Percentiles rank a stretch among this genome's conserved stretches.
These are phyloP conservation scores for Cetraspora pellucida DNA, from an alignment of 192 early-diverging fungal genomes.

Conservation along the genomic window DNA sequence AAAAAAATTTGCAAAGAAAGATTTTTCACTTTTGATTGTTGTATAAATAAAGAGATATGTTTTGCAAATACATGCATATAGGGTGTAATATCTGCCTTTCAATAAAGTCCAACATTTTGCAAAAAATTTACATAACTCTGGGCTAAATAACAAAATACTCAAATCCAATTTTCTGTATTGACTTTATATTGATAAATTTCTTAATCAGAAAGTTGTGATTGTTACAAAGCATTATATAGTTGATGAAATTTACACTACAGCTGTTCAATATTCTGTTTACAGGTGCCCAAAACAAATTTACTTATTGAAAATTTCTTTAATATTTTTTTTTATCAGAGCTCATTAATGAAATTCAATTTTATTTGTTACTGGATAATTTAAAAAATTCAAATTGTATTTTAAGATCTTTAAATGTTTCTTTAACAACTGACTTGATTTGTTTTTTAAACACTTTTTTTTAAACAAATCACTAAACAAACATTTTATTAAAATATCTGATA, in stretches of 20 bases:
- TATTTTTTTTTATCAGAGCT: slow-evolving; percentile 2
- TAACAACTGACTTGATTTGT: not conserved
- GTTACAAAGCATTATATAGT: not conserved
- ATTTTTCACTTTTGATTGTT: slow-evolving; percentile 1
- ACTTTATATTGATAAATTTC: no score
- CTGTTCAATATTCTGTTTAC: not conserved
- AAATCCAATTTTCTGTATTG: not conserved
- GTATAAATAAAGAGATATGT: no score
- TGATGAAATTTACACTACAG: not conserved
- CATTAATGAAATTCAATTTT: slow-evolving; percentile 1
- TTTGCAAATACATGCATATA: slow-evolving; percentile 11
- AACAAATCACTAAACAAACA: not conserved
- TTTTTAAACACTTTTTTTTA: slow-evolving; percentile 7
- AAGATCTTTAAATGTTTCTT: slow-evolving; percentile 2
- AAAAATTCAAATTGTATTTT: slow-evolving; percentile 18
- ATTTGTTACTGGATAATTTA: not conserved
- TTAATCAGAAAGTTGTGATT: not conserved
- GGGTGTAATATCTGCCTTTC: not conserved
- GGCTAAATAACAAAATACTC: not conserved
- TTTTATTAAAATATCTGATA: slow-evolving; percentile 3
- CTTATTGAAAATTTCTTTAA: not conserved
- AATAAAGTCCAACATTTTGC: not conserved
- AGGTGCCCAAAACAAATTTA: not conserved
- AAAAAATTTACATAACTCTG: not conserved
- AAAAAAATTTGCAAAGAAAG: no score